Evolutionary conservation across 2,329 filamentous ascomycete species (phyloP).

Genomic region (Fusarium sororula): DNA sequence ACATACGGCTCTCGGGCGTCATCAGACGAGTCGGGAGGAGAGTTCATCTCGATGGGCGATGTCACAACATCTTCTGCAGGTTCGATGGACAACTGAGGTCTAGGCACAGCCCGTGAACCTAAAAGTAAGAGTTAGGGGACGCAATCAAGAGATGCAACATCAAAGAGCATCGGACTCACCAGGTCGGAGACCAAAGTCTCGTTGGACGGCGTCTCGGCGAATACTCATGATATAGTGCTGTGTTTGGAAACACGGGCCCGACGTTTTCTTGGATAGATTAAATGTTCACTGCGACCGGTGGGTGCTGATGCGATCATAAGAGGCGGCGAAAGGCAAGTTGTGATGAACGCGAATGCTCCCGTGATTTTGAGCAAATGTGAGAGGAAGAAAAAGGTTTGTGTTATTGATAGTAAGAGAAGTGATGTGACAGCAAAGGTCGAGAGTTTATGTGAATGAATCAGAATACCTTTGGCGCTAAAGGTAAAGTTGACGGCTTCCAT

Average conservation of each 20-base stretch:
- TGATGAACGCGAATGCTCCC: not conserved
- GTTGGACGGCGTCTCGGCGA: slow-evolving; percentile 6
- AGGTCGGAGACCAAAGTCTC: slow-evolving; percentile 23
- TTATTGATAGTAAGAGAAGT: not conserved
- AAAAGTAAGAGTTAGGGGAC: not conserved
- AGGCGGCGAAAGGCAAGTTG: not conserved
- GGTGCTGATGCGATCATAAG: not conserved
- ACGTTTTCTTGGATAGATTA: not conserved
- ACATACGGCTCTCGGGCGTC: not conserved
- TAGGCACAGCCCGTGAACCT: not conserved
- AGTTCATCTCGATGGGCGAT: not conserved
- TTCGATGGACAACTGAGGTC: not conserved
- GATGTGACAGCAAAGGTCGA: not conserved
- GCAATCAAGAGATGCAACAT: not conserved
- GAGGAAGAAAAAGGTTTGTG: not conserved
- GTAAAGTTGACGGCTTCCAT: not conserved
- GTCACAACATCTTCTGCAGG: not conserved
- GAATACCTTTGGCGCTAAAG: not conserved
- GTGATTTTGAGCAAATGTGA: not conserved
- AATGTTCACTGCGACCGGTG: not conserved
- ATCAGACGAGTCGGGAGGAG: not conserved
- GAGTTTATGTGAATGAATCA: not conserved
- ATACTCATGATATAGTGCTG: not conserved
- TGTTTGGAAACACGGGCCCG: not conserved
- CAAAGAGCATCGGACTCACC: not conserved